These are phyloP conservation scores for Malus sieversii DNA, from an alignment of 306 rosid genomes.

Conservation along the genomic window DNA sequence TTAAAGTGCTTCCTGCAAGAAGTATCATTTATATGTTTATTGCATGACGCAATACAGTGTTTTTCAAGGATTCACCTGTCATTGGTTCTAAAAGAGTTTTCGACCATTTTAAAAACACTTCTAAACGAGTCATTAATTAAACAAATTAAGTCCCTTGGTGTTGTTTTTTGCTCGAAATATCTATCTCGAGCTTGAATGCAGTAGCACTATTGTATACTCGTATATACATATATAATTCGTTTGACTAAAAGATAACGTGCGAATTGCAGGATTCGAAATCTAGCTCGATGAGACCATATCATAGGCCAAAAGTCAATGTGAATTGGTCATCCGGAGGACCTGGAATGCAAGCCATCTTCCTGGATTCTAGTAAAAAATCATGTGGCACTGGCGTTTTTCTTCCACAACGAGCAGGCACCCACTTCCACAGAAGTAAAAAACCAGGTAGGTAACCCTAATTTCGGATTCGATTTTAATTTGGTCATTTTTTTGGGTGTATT, in stretches of 20 bases:
- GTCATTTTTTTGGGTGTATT: neutral
- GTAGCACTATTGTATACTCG: neutral
- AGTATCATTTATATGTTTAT: no score
- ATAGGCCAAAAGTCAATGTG: constrained; percentile 17
- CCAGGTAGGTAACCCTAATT: constrained; percentile 37
- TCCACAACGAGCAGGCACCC: constrained; percentile 49
- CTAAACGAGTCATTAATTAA: no score
- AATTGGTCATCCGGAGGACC: constrained; percentile 40
- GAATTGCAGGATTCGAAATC: constrained; percentile 23
- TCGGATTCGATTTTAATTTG: neutral
- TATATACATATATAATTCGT: no score
- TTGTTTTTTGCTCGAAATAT: no score
- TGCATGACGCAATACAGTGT: no score
- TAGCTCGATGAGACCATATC: constrained; percentile 9
- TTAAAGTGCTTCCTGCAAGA: no score
- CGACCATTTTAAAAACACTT: no score
- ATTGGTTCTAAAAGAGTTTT: no score
- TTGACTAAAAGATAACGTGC: neutral
- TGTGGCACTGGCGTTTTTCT: constrained; percentile 85
- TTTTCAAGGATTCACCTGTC: no score
- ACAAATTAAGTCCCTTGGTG: neutral
- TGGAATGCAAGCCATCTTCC: constrained; percentile 76
- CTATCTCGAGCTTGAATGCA: neutral
- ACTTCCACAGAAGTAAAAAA: constrained; percentile 36
- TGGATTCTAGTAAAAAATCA: constrained; percentile 42